Conservation (phyloP, 2,329 filamentous ascomycete genomes). For the Pestalotiopsis sp. region DNA sequence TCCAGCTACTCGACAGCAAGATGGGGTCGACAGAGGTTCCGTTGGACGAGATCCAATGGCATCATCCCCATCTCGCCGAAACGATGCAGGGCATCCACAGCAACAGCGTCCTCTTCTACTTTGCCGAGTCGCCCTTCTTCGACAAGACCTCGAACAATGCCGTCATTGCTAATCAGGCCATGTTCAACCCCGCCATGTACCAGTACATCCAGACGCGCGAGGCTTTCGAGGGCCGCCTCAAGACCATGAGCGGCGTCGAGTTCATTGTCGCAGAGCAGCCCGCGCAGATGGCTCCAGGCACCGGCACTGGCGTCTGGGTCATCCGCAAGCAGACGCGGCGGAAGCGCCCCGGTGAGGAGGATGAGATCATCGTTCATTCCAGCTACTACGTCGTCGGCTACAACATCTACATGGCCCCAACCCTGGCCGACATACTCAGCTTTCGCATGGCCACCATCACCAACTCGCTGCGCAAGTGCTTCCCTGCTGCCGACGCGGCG, state of each 20-base stretch:
- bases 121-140: conserved; percentile 69
- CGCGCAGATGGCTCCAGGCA: conserved; percentile 63
- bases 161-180: conserved; percentile 63
- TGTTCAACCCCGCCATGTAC: conserved; percentile 62
- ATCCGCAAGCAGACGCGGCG: conserved; percentile 69
- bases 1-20: neutral
- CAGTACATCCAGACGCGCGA: conserved; percentile 63
- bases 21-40: conserved; percentile 35
- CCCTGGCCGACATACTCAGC: conserved; percentile 60
- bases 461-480: conserved; percentile 54
- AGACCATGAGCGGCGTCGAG: conserved; percentile 68
- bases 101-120: conserved; percentile 70
- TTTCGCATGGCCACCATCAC: conserved; percentile 61
- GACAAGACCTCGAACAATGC: conserved; percentile 71
- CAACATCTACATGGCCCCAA: conserved; percentile 69
- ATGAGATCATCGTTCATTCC: conserved; percentile 62
- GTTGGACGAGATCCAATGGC: conserved; percentile 72
- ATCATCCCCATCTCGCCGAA: conserved; percentile 51
- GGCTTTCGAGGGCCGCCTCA: conserved; percentile 64
- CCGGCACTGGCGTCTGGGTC: conserved; percentile 68
- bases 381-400: conserved; percentile 69
- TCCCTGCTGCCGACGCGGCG: conserved; percentile 53
- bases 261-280: conserved; percentile 69
- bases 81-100: conserved; percentile 63
- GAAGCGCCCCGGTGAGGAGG: conserved; percentile 57